Evolutionary conservation across 2,329 filamentous ascomycete genomes (phyloP), one percentile per base, ranked within the genome.

Genomic region (Calonectria honghensis): DNA sequence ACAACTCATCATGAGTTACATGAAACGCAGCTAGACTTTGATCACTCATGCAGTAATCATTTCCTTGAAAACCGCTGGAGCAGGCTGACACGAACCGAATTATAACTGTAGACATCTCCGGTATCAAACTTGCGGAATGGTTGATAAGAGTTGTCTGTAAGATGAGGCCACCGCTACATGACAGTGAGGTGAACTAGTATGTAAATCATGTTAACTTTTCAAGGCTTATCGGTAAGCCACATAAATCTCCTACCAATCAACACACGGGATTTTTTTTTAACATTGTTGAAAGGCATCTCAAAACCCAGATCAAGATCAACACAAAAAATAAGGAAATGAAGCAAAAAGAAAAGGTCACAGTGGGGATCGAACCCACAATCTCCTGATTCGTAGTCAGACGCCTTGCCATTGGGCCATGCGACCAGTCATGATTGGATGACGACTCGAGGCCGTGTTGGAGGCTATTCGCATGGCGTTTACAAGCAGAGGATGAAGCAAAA

Each of bases 311-410:
- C 24, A 11, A 31, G 9, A 32, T 6, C 13, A 39, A 31, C 10
- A 4, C 20, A 18, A 65, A 39, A 48, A 32, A 45, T 10, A n/a
- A n/a, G 14, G 10, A 54, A 68, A 31, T 41, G 65, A 35, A 32
- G 24, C n/a, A 68, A 59, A 59, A 45, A 35, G 27, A 24, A 24
- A n/a, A 48, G 45, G 45, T 48, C 45, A 48, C 45, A 76, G 67
- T 78, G 76, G 81, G 81, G 81, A 79, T 82, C 81, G 81, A 82
- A 82, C 81, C 81, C 79, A 80, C 76, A 80, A 82, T 82, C 81
- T 82, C 79, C 81, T 82, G 81, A 82, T 82, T 82, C 81, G 81
- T 82, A 82, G 81, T 81, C 80, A 82, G 81, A 82, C 80, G 80
- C 81, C 80, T 81, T 82, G 80, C 81, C 80, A 81, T 65, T 65